Evolutionary conservation across 345 rosid genomes (phyloP).

Genomic region (Hibiscus trionum): DNA sequence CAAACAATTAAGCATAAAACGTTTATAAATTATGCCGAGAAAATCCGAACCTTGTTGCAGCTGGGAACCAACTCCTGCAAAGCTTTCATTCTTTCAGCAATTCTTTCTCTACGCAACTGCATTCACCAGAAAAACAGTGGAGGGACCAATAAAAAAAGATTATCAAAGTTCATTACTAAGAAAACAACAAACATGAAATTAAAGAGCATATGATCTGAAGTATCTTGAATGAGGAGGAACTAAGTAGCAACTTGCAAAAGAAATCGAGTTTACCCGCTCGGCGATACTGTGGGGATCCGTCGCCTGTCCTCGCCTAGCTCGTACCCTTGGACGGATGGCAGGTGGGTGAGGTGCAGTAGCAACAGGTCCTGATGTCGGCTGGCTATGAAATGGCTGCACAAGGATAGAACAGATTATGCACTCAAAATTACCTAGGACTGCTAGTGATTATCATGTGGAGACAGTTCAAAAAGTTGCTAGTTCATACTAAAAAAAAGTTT

Average conservation of each 20-base stretch:
- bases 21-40: neutral
- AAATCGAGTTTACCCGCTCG: constrained; percentile 42
- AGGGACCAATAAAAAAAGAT: neutral
- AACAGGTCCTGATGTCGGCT: constrained; percentile 27
- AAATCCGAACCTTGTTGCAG: constrained; percentile 50
- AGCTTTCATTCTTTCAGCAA: constrained; percentile 67
- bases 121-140: neutral
- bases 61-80: constrained; percentile 73
- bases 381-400: constrained; percentile 41
- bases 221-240: neutral
- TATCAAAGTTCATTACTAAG: neutral
- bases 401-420: neutral
- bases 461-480: no score
- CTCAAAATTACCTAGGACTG: no score
- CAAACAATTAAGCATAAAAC: no score
- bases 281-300: constrained; percentile 66
- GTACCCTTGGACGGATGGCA: constrained; percentile 42
- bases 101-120: constrained; percentile 68
- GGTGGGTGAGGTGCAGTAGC: constrained; percentile 36
- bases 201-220: neutral
- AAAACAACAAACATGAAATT: no score
- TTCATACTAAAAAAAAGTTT: no score
- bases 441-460: no score
- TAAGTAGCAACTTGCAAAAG: neutral
- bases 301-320: constrained; percentile 62